Evolutionary conservation across 179 eudicot species (phyloP).

Genomic region (Amaranthus tricolor): DNA sequence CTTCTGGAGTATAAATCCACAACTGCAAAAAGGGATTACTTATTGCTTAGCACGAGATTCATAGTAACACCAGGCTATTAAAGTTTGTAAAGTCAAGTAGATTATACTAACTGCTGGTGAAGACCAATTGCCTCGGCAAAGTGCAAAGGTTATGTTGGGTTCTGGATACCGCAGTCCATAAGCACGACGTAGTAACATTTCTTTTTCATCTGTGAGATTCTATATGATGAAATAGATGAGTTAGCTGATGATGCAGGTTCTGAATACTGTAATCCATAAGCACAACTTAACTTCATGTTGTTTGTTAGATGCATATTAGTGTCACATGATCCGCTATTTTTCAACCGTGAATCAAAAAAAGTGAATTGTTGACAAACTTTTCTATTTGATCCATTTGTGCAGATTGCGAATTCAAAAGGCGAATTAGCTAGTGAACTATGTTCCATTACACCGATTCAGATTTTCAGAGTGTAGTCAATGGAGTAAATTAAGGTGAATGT

Average conservation of each 20-base stretch:
- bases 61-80: background rate
- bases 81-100: background rate
- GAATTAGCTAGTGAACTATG: too few relatives aligned
- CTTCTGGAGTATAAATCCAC: conserved; percentile 64
- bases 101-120: conserved; percentile 72
- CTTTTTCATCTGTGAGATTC: conserved; percentile 64
- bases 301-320: background rate
- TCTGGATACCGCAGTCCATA: conserved; percentile 88
- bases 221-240: conserved; percentile 22
- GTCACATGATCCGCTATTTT: too few relatives aligned
- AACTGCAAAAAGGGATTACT: conserved; percentile 44
- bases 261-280: too few relatives aligned
- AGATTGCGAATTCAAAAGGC: too few relatives aligned
- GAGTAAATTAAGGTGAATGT: background rate
- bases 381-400: too few relatives aligned
- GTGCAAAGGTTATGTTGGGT: conserved; percentile 86
- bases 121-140: conserved; percentile 88
- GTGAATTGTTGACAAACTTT: too few relatives aligned
- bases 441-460: background rate
- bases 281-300: background rate
- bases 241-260: conserved; percentile 2
- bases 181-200: conserved; percentile 62
- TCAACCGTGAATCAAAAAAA: too few relatives aligned
- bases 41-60: conserved; percentile 10
- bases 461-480: background rate